Percentiles rank a stretch among this genome's conserved stretches.
phyloP scores from a whole-genome alignment of 305 asterid genomes.

The Fraxinus dipetala region DNA sequence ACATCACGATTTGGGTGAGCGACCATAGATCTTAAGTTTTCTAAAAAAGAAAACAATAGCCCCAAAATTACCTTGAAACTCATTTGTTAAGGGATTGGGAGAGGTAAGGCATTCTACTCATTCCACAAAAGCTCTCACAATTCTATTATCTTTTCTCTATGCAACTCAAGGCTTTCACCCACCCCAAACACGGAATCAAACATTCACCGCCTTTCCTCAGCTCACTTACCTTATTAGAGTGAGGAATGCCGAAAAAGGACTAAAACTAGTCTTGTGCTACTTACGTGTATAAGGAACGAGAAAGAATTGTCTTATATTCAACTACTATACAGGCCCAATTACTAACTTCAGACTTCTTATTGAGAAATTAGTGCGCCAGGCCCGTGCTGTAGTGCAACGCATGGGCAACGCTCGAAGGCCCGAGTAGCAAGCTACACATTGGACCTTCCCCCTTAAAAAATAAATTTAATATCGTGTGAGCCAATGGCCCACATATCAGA shows the following conservation, averaged over 20 bases:
- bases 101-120: background rate
- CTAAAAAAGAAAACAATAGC: too few relatives aligned
- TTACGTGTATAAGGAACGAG: background rate
- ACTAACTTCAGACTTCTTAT: background rate
- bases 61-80: background rate
- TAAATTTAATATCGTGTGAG: background rate
- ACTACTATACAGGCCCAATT: background rate
- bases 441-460: background rate
- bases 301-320: too few relatives aligned
- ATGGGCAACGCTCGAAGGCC: background rate
- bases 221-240: background rate
- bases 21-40: background rate
- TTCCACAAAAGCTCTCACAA: background rate
- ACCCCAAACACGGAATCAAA: background rate
- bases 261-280: background rate
- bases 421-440: background rate
- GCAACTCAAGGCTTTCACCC: background rate
- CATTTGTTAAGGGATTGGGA: background rate
- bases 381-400: background rate
- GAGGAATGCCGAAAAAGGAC: background rate
- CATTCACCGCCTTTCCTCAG: background rate
- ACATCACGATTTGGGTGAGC: background rate
- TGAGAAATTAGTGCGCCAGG: background rate
- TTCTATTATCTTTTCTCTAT: background rate
- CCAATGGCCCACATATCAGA: background rate